A percentile compares a stretch with the other conserved stretches of the same genome.
phyloP scores from a whole-genome alignment of 2,329 filamentous ascomycete genomes.

The Colletotrichum tropicicola region DNA sequence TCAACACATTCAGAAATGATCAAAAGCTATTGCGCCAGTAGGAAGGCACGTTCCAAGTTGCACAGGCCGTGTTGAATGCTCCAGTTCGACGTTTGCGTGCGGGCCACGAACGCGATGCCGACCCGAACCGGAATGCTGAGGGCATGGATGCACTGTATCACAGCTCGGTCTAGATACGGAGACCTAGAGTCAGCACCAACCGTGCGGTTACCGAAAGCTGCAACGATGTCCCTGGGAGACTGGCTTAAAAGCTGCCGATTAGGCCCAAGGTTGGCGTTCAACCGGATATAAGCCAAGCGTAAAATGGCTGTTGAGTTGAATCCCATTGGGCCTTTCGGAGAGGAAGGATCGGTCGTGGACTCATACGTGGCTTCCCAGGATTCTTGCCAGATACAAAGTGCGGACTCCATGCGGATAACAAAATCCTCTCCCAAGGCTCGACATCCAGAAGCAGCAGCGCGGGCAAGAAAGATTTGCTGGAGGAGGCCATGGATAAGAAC shows the following conservation, averaged over 20 bases:
- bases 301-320: conserved; percentile 50
- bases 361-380: conserved; percentile 62
- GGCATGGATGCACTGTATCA: conserved; percentile 62
- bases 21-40: conserved; percentile 52
- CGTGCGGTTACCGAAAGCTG: conserved; percentile 48
- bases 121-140: conserved; percentile 62
- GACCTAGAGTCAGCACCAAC: conserved; percentile 39
- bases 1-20: background rate
- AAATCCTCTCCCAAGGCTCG: conserved; percentile 50
- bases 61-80: conserved; percentile 63
- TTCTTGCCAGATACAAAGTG: conserved; percentile 59
- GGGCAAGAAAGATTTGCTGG: conserved; percentile 61
- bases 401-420: conserved; percentile 51
- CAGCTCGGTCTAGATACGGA: conserved; percentile 55
- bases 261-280: conserved; percentile 28
- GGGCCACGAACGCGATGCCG: conserved; percentile 61
- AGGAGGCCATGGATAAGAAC: conserved; percentile 63
- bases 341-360: conserved; percentile 61
- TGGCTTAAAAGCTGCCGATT: conserved; percentile 55
- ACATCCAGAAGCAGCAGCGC: conserved; percentile 42
- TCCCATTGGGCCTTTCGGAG: conserved; percentile 60
- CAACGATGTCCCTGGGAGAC: conserved; percentile 54
- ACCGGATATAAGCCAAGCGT: conserved; percentile 39
- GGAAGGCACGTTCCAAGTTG: conserved; percentile 59
- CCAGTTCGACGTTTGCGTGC: conserved; percentile 63